phyloP scores from a whole-genome alignment of 257 asterid genomes.

The Petunia axillaris region DNA sequence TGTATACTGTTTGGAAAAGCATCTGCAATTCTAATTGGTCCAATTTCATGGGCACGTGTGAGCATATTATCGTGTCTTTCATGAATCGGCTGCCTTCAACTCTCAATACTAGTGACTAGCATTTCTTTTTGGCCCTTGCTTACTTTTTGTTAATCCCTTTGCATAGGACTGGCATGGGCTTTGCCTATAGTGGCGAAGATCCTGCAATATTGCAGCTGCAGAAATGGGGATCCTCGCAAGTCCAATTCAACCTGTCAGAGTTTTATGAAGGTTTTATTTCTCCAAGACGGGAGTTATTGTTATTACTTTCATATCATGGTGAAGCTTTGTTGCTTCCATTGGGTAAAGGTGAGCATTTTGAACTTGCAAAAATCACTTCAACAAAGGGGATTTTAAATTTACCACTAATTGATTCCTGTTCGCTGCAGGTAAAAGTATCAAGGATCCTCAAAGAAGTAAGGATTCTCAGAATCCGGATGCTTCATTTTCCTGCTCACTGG shows the following conservation, averaged over 20 bases:
- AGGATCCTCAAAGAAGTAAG: conserved; percentile 44
- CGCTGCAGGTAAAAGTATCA: conserved; percentile 33
- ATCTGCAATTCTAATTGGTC: not conserved
- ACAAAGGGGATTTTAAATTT: conserved; percentile 22
- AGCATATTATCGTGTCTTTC: conserved; percentile 14
- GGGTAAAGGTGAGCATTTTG: conserved; percentile 58
- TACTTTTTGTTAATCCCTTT: conserved; percentile 17
- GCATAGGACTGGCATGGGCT: conserved; percentile 32
- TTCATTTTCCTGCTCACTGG: conserved; percentile 29
- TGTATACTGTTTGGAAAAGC: conserved; percentile 6
- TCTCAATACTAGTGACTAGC: conserved; percentile 12
- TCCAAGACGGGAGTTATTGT: conserved; percentile 70
- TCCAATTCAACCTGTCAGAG: conserved; percentile 63
- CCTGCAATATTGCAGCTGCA: conserved; percentile 76
- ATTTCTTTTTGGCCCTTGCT: not conserved
- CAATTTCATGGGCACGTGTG: conserved; percentile 4
- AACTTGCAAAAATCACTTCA: conserved; percentile 4
- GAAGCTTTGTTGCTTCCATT: conserved; percentile 81
- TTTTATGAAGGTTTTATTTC: conserved; percentile 86
- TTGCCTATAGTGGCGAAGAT: conserved; percentile 48
- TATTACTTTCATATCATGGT: conserved; percentile 60
- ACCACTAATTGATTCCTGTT: conserved; percentile 16
- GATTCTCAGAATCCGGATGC: conserved; percentile 11
- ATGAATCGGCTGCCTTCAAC: conserved; percentile 10
- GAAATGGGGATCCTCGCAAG: conserved; percentile 76